A percentile compares a stretch with the other conserved stretches of the same genome.
Conservation (phyloP, 768 basidiomycete genomes). For the Tylopilus rubrobrunneus region DNA sequence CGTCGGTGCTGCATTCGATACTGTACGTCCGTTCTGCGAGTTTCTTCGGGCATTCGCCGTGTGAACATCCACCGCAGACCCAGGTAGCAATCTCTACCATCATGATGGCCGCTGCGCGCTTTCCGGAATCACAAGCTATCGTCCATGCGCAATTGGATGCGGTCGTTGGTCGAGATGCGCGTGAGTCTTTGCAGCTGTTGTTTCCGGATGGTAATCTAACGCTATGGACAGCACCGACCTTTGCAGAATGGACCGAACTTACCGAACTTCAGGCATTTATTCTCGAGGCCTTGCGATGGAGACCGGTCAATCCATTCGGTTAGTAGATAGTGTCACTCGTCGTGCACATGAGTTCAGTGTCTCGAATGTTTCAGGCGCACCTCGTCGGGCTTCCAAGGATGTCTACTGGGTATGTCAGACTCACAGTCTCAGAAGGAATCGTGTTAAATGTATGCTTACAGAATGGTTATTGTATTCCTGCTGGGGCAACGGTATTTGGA, state of each 20-base stretch:
- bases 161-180: slow-evolving; percentile 32
- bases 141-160: slow-evolving; percentile 37
- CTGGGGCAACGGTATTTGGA: slow-evolving; percentile 32
- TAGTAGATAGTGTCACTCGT: background rate
- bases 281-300: slow-evolving; percentile 37
- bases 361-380: slow-evolving; percentile 11
- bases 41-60: background rate
- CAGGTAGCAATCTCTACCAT: slow-evolving; percentile 27
- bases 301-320: slow-evolving; percentile 35
- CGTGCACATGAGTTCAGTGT: background rate
- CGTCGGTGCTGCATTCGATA: slow-evolving; percentile 62
- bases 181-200: slow-evolving; percentile 16
- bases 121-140: slow-evolving; percentile 31
- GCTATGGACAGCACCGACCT: slow-evolving; percentile 32
- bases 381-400: slow-evolving; percentile 25
- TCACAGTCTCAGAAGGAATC: too few relatives aligned
- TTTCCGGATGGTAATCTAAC: background rate
- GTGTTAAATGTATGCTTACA: slow-evolving; percentile 14
- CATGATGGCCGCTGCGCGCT: slow-evolving; percentile 36
- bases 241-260: slow-evolving; percentile 31
- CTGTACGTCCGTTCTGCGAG: slow-evolving; percentile 24
- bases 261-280: slow-evolving; percentile 37
- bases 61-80: slow-evolving; percentile 12
- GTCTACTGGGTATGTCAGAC: slow-evolving; percentile 22
- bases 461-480: slow-evolving; percentile 33